Conservation (phyloP, 2,329 filamentous ascomycete genomes). For the Hymenoscyphus fructigenus region DNA sequence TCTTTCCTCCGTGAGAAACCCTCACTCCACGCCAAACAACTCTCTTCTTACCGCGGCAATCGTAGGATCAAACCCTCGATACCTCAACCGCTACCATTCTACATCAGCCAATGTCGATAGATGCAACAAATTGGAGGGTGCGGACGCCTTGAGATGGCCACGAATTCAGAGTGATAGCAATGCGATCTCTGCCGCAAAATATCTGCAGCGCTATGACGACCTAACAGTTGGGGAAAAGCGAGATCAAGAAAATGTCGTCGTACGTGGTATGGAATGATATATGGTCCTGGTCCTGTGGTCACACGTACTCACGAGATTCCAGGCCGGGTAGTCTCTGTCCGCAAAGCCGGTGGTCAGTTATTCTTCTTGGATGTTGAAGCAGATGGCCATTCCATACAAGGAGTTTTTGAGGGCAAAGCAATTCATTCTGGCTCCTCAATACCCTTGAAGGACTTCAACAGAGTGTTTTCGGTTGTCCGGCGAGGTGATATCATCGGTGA, state of each 20-base stretch:
- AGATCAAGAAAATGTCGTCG: constrained; percentile 21
- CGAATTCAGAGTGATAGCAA: constrained; percentile 41
- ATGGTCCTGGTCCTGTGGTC: background rate
- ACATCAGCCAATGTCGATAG: background rate
- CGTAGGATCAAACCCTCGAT: constrained; percentile 1
- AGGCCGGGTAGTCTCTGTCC: constrained; percentile 67
- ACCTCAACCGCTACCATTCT: background rate
- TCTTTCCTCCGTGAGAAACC: constrained; percentile 42
- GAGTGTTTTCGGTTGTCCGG: constrained; percentile 50
- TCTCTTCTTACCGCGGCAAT: background rate
- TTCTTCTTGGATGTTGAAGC: constrained; percentile 81
- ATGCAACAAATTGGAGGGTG: constrained; percentile 46
- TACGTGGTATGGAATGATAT: constrained; percentile 31
- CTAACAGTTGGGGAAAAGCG: constrained; percentile 37
- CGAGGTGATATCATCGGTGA: constrained; percentile 83
- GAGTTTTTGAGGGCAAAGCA: constrained; percentile 67
- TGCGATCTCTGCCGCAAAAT: constrained; percentile 37
- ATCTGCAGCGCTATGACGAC: constrained; percentile 36
- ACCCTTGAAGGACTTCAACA: background rate
- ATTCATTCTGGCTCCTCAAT: background rate
- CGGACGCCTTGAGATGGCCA: constrained; percentile 56
- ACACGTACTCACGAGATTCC: constrained; percentile 33
- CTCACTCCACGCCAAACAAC: constrained; percentile 6
- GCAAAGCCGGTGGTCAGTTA: constrained; percentile 72
- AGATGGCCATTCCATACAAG: constrained; percentile 71